Evolutionary conservation across 148 eudicot species (phyloP).

Genomic region (Euryodendron excelsum): DNA sequence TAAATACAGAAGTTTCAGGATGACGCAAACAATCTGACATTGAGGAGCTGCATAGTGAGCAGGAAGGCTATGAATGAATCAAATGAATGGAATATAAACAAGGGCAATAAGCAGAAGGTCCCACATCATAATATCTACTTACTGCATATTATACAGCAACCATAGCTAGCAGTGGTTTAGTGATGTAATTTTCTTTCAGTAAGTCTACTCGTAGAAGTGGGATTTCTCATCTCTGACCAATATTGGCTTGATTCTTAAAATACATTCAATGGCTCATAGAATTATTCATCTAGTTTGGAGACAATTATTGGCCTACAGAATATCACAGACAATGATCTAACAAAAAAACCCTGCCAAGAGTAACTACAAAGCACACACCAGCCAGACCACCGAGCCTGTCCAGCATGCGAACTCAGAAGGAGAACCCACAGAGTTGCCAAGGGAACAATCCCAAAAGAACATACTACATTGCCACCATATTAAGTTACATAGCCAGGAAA

Average conservation of each 20-base stretch:
- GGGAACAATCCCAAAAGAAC: too few relatives aligned
- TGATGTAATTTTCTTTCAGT: background rate
- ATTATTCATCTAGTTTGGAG: background rate
- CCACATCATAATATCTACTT: background rate
- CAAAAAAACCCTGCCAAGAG: too few relatives aligned
- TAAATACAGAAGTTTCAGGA: conserved; percentile 23
- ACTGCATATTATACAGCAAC: background rate
- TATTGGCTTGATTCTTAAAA: background rate
- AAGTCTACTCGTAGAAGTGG: background rate
- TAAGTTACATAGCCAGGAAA: too few relatives aligned
- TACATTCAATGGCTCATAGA: background rate
- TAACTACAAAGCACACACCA: too few relatives aligned
- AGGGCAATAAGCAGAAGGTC: background rate
- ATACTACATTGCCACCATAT: too few relatives aligned
- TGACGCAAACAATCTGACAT: conserved; percentile 24
- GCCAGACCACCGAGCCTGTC: too few relatives aligned
- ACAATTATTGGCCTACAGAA: too few relatives aligned
- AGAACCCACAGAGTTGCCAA: too few relatives aligned
- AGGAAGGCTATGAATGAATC: conserved; percentile 10
- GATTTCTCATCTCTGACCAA: background rate
- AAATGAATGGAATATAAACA: background rate
- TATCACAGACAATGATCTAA: too few relatives aligned
- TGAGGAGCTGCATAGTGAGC: conserved; percentile 24
- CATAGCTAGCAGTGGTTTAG: background rate
- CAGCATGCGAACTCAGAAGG: too few relatives aligned